Evolutionary conservation across 1,139 yeast genomes (phyloP), one percentile per base, ranked within the genome.

Genomic region (Protomyces arabidopsidicola): DNA sequence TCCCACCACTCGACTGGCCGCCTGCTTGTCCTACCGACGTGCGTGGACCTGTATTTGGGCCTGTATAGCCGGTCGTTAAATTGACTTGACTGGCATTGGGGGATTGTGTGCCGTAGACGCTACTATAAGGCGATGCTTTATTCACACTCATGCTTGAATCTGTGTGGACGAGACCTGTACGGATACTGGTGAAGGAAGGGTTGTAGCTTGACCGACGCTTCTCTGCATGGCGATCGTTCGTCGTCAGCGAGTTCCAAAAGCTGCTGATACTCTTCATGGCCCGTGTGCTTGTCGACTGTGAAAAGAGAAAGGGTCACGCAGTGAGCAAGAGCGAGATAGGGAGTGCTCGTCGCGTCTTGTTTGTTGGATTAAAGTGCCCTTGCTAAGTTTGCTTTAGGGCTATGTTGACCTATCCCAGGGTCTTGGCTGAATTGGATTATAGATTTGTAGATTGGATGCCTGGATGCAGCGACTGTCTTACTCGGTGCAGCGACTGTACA

Each of bases 1-100:
- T 76, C n/a, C 63, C 65, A n/a, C 48, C 63, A 31, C 56, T 38
- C 9, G 51, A 51, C 35, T 39, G 56, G 14, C 62, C 56, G 5
- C 35, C 31, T 4, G 39, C 12, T 18, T 45, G 39, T 39, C 52
- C 55, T n/a, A n/a, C n/a, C n/a, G 31, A 27, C 6, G 31, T 4
- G 31, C 31, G 31, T 27, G 31, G 31, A 27, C 31, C 31, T 1
- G 31, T 27, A 27, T 8, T 27, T 5, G 6, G 2, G 12, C 56
- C 12, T 5, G 36, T 18, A 31, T 58, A 58, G 31, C 56, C 20
- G 2, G 62, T 24, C 0, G 62, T 34, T 2, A 58, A 39, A 42
- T 58, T 58, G 27, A 58, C 38, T 9, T 58, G 55, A 24, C 62
- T 58, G 22, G 62, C 42, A 12, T 55, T 38, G 18, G 62, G 56